Conservation (phyloP, 2,329 filamentous ascomycete species). For the Teratosphaeria gauchensis region DNA sequence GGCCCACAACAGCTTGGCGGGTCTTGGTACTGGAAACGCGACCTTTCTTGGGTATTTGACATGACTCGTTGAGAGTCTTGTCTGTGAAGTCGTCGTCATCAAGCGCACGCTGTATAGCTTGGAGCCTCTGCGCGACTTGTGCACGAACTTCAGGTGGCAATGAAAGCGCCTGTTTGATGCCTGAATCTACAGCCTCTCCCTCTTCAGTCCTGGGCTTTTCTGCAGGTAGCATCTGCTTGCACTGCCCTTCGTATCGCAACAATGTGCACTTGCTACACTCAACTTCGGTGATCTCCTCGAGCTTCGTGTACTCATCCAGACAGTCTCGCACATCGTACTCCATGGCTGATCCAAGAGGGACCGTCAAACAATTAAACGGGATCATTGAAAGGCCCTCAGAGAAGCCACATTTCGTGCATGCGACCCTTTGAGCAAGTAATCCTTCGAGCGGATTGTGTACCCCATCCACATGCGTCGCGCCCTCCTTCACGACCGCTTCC, state of each 20-base stretch:
- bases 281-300: slow-evolving; percentile 81
- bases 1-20: slow-evolving; percentile 75
- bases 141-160: slow-evolving; percentile 35
- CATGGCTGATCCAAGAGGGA: slow-evolving; percentile 61
- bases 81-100: slow-evolving; percentile 71
- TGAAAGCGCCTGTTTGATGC: slow-evolving; percentile 10
- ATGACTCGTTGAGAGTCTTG: slow-evolving; percentile 36
- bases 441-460: slow-evolving; percentile 73
- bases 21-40: slow-evolving; percentile 75
- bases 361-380: slow-evolving; percentile 86
- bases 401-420: slow-evolving; percentile 75
- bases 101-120: slow-evolving; percentile 59
- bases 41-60: slow-evolving; percentile 46
- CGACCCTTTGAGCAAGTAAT: slow-evolving; percentile 75
- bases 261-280: slow-evolving; percentile 89
- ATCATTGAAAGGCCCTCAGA: slow-evolving; percentile 83
- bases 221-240: slow-evolving; percentile 34
- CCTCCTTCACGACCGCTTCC: not conserved
- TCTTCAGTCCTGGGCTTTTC: slow-evolving; percentile 5
- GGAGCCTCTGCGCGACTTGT: slow-evolving; percentile 46
- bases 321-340: slow-evolving; percentile 67
- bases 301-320: slow-evolving; percentile 71
- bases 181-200: slow-evolving; percentile 10
- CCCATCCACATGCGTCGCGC: slow-evolving; percentile 20
- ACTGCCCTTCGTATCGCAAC: slow-evolving; percentile 46